Conservation (phyloP, 2,329 filamentous ascomycete genomes). For the Hymenotorrendiella dingleyae region DNA sequence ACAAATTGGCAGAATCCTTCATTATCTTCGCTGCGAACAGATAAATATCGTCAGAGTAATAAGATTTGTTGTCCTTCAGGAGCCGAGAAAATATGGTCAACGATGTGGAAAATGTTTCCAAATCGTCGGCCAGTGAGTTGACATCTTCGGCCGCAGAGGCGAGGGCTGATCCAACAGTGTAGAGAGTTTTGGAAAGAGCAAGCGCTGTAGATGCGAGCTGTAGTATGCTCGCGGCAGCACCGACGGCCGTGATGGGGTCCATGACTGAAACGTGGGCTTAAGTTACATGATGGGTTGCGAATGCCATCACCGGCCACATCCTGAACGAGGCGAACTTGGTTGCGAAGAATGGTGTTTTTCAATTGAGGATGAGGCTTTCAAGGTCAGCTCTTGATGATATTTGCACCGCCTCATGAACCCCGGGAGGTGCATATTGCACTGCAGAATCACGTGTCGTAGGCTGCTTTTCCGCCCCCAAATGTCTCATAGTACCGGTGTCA, state of each 20-base stretch:
- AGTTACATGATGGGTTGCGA: too few species aligned
- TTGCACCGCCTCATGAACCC: too few species aligned
- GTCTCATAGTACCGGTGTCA: too few species aligned
- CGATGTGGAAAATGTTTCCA: constrained; percentile 15
- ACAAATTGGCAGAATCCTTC: constrained; percentile 17
- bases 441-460: too few species aligned
- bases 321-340: too few species aligned
- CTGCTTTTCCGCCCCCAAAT: too few species aligned
- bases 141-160: constrained; percentile 17
- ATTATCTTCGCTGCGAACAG: constrained; percentile 21
- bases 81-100: constrained; percentile 16
- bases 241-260: constrained; percentile 17
- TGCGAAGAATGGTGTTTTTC: too few species aligned
- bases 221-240: constrained; percentile 15
- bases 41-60: constrained; percentile 20
- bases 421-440: too few species aligned
- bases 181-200: constrained; percentile 18
- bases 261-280: too few species aligned
- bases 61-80: constrained; percentile 13
- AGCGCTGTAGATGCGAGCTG: constrained; percentile 17
- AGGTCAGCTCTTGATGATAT: too few species aligned
- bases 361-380: too few species aligned
- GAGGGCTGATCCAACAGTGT: constrained; percentile 14
- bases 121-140: constrained; percentile 12
- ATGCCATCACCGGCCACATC: too few species aligned